phyloP scores from a whole-genome alignment of 805 yeast genomes.

The Lipomyces oligophaga region DNA sequence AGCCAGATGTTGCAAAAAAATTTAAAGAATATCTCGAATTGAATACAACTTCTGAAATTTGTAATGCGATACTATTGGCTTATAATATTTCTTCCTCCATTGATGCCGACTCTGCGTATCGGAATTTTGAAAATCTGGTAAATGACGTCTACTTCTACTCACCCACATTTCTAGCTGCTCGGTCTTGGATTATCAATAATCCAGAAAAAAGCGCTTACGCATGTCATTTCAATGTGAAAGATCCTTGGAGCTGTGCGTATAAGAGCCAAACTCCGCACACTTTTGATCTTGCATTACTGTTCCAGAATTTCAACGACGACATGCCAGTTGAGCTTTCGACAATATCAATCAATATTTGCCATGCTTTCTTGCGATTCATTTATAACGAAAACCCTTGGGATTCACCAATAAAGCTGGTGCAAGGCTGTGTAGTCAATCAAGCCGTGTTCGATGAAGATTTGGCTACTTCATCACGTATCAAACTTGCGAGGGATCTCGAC shows the following conservation, averaged over 20 bases:
- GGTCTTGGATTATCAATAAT: background rate
- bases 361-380: too few species aligned
- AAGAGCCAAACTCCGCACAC: conserved; percentile 6
- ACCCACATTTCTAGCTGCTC: background rate
- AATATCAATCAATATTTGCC: too few species aligned
- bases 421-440: too few species aligned
- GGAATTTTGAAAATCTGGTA: background rate
- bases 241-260: background rate
- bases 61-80: background rate
- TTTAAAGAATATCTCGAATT: background rate
- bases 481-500: too few species aligned
- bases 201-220: background rate
- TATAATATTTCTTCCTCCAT: background rate
- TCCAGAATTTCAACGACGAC: conserved; percentile 4
- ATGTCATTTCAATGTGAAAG: background rate
- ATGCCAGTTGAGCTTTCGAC: too few species aligned
- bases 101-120: conserved; percentile 1
- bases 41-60: background rate
- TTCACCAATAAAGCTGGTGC: too few species aligned
- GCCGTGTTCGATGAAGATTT: too few species aligned
- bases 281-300: conserved; percentile 8
- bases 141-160: conserved; percentile 8
- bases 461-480: too few species aligned
- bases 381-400: too few species aligned
- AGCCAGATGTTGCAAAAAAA: background rate